phyloP scores from a whole-genome alignment of 768 basidiomycete genomes.

The Mycena olivaceomarginata region DNA sequence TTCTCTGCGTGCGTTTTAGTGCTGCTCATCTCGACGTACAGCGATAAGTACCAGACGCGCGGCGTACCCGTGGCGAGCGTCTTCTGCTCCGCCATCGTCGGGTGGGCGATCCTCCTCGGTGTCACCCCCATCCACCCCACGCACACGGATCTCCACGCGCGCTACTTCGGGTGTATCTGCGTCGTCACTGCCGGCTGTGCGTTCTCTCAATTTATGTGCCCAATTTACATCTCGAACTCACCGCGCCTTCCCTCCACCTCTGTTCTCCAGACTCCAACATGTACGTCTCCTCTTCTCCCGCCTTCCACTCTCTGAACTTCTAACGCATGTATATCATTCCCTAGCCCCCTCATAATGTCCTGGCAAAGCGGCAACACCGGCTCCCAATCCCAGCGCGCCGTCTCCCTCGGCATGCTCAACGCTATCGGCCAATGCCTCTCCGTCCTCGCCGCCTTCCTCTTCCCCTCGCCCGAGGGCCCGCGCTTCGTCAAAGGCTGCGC shows the following conservation, averaged over 20 bases:
- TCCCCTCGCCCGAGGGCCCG: constrained; percentile 34
- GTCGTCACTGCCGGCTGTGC: constrained; percentile 33
- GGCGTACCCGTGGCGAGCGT: constrained; percentile 30
- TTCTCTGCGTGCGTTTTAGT: neutral
- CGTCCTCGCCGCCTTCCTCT: constrained; percentile 40
- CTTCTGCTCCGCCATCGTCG: constrained; percentile 29
- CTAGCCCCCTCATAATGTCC: constrained; percentile 37
- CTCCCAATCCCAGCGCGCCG: constrained; percentile 37
- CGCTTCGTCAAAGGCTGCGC: constrained; percentile 33
- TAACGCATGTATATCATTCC: too few relatives aligned
- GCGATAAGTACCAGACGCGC: constrained; percentile 31
- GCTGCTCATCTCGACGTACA: constrained; percentile 34
- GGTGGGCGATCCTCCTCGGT: constrained; percentile 33
- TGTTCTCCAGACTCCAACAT: neutral
- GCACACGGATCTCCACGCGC: neutral
- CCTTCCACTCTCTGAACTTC: neutral
- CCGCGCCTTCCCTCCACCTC: neutral
- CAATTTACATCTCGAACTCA: neutral
- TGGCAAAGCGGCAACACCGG: constrained; percentile 39
- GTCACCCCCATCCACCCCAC: constrained; percentile 20
- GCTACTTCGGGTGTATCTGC: constrained; percentile 37
- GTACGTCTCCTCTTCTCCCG: neutral
- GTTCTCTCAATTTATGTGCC: constrained; percentile 2
- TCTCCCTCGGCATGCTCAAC: constrained; percentile 43
- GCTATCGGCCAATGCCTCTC: constrained; percentile 38